Percentiles rank a stretch among this genome's conserved stretches.
These are phyloP conservation scores for Ramularia endophylla DNA, from an alignment of 2,329 filamentous ascomycete species.

Conservation along the genomic window DNA sequence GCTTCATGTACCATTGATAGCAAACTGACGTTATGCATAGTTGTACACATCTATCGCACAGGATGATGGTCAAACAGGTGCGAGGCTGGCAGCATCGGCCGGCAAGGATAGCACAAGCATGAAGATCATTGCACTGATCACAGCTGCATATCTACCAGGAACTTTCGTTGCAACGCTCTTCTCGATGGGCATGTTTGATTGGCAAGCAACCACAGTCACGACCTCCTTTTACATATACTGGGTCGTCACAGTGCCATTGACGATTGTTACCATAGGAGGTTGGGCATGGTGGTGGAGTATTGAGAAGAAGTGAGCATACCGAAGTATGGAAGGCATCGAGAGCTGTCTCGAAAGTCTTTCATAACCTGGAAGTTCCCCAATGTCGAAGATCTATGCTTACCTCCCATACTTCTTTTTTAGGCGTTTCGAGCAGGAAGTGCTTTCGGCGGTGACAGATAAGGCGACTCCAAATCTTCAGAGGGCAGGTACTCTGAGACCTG, in stretches of 20 bases:
- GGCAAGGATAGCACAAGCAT: conserved; percentile 47
- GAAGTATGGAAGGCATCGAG: too few species aligned
- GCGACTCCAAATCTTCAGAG: not conserved
- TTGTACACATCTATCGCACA: conserved; percentile 16
- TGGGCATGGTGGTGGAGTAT: conserved; percentile 15
- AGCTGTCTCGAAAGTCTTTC: too few species aligned
- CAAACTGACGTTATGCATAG: conserved; percentile 2
- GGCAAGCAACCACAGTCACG: conserved; percentile 15
- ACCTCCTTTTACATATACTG: conserved; percentile 30
- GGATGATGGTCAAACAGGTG: conserved; percentile 16
- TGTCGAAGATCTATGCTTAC: too few species aligned
- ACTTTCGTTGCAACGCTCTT: conserved; percentile 40
- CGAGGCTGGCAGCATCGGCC: conserved; percentile 33
- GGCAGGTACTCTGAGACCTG: too few species aligned
- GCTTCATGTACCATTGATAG: not conserved
- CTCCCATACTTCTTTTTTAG: too few species aligned
- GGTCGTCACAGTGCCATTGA: conserved; percentile 25
- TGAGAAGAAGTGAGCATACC: conserved; percentile 7
- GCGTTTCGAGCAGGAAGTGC: conserved; percentile 7
- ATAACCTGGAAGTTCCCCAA: too few species aligned
- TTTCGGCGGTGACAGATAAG: conserved; percentile 3
- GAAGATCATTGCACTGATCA: conserved; percentile 47
- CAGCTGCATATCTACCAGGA: conserved; percentile 45
- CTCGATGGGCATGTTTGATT: conserved; percentile 15
- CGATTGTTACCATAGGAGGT: conserved; percentile 14